These are phyloP conservation scores for Fraxinus baroniana DNA, from an alignment of 305 asterid genomes.

Conservation along the genomic window DNA sequence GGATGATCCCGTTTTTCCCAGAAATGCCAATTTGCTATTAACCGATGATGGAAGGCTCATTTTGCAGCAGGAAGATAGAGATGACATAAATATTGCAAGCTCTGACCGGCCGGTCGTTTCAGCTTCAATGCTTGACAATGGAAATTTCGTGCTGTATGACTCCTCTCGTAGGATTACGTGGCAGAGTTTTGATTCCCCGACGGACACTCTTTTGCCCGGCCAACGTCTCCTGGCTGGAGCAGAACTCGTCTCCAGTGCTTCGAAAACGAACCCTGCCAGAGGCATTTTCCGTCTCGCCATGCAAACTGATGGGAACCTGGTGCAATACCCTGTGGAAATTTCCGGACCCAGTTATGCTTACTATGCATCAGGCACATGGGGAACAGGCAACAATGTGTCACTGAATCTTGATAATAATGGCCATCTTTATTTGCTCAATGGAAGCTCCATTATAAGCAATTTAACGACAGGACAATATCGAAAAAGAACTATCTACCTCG, in stretches of 20 bases:
- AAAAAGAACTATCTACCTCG: neutral
- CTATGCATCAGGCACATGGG: neutral
- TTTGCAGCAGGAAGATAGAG: constrained; percentile 11
- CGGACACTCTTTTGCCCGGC: constrained; percentile 25
- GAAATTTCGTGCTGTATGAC: constrained; percentile 34
- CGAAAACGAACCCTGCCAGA: constrained; percentile 9
- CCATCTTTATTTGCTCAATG: constrained; percentile 19
- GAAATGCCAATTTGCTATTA: constrained; percentile 17
- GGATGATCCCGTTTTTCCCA: constrained; percentile 14
- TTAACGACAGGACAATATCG: neutral
- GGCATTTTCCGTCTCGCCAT: constrained; percentile 33
- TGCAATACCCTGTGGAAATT: constrained; percentile 26
- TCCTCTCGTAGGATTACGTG: constrained; percentile 17
- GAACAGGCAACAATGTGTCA: neutral
- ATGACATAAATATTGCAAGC: neutral
- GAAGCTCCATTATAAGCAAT: neutral
- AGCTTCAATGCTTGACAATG: constrained; percentile 35
- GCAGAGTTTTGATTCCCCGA: constrained; percentile 37
- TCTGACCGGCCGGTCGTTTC: neutral
- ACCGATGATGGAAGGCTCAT: constrained; percentile 31
- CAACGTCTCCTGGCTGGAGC: neutral
- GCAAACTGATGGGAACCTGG: constrained; percentile 39
- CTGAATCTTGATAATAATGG: constrained; percentile 34
- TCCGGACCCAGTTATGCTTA: neutral
- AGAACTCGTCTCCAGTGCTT: constrained; percentile 25